Evolutionary conservation across 805 yeast genomes (phyloP).

Genomic region (Kazachstania taianensis): DNA sequence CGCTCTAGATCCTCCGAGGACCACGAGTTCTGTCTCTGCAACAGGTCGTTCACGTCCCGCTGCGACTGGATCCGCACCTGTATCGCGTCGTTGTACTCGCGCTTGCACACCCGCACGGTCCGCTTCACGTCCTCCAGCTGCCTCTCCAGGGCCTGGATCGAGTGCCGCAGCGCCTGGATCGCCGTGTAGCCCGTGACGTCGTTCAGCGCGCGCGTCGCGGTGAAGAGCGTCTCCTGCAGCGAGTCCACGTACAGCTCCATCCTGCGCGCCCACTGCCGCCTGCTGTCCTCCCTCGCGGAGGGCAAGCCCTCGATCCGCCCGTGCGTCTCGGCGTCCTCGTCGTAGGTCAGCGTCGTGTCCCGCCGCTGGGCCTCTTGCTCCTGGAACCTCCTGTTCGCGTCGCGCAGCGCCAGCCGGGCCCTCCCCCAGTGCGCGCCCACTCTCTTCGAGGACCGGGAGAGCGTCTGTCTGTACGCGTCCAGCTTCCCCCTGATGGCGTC

Average conservation of each 20-base stretch:
- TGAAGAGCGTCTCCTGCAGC: constrained; percentile 44
- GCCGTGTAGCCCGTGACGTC: constrained; percentile 86
- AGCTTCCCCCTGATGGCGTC: too few relatives aligned
- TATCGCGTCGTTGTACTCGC: constrained; percentile 48
- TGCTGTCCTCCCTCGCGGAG: constrained; percentile 34
- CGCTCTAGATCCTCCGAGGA: constrained; percentile 63
- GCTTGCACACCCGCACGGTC: constrained; percentile 40
- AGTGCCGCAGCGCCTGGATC: constrained; percentile 58
- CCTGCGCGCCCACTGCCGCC: constrained; percentile 34
- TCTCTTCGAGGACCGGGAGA: too few relatives aligned
- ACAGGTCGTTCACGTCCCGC: constrained; percentile 72
- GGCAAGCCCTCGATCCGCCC: constrained; percentile 33
- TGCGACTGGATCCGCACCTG: constrained; percentile 60
- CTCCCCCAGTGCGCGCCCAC: too few relatives aligned
- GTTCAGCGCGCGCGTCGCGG: constrained; percentile 62
- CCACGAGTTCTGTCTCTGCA: constrained; percentile 84
- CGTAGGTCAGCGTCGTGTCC: constrained; percentile 26
- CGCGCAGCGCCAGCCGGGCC: too few relatives aligned
- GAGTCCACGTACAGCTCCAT: constrained; percentile 44
- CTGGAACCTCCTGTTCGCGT: constrained; percentile 30
- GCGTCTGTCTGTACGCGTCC: too few relatives aligned
- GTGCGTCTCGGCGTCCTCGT: constrained; percentile 29
- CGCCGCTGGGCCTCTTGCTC: constrained; percentile 30
- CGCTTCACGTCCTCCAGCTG: constrained; percentile 40
- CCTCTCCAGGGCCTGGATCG: constrained; percentile 48